phyloP scores from a whole-genome alignment of 768 basidiomycete genomes.

The Tephrocybe sp. region DNA sequence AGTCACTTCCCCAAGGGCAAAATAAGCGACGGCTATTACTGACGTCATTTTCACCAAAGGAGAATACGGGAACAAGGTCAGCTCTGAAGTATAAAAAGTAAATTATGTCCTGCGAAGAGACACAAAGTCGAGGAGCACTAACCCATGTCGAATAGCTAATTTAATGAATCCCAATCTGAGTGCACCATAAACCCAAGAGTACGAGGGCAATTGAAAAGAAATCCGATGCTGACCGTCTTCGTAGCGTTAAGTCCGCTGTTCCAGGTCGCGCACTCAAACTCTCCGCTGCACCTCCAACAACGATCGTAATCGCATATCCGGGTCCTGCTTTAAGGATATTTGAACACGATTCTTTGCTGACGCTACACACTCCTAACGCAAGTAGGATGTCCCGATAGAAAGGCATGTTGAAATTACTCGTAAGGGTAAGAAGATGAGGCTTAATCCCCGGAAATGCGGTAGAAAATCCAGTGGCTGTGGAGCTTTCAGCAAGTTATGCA shows the following conservation, averaged over 20 bases:
- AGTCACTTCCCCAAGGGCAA: background rate
- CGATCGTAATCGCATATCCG: slow-evolving; percentile 82
- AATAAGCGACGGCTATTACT: slow-evolving; percentile 21
- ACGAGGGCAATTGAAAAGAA: background rate
- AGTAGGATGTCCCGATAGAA: slow-evolving; percentile 92
- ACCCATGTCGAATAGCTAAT: slow-evolving; percentile 88
- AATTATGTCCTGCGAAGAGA: background rate
- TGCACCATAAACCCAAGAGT: background rate
- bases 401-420: slow-evolving; percentile 88
- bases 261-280: slow-evolving; percentile 92
- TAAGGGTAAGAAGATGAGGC: slow-evolving; percentile 89
- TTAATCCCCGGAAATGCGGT: slow-evolving; percentile 84
- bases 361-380: slow-evolving; percentile 86
- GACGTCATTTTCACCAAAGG: slow-evolving; percentile 98
- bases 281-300: slow-evolving; percentile 96
- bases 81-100: slow-evolving; percentile 48
- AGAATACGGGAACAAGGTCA: slow-evolving; percentile 95
- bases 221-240: slow-evolving; percentile 56
- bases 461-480: slow-evolving; percentile 85
- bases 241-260: slow-evolving; percentile 87
- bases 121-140: slow-evolving; percentile 17
- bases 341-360: slow-evolving; percentile 86
- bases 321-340: slow-evolving; percentile 74
- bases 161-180: slow-evolving; percentile 91
- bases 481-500: background rate